Conservation (phyloP, 306 rosid species). For the Inga oerstediana region DNA sequence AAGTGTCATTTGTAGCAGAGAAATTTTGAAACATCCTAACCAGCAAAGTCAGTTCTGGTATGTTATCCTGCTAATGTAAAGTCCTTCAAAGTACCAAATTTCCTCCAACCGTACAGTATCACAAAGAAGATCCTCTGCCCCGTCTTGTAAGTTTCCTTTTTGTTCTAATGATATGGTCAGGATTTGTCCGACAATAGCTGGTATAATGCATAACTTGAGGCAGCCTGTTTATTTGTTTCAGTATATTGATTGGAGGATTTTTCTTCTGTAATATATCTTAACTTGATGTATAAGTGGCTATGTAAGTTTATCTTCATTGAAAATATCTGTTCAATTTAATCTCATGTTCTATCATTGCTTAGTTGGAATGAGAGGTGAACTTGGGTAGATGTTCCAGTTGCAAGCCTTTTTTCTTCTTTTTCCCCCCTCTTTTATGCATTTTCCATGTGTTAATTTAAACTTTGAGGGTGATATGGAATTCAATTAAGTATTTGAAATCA, state of each 20-base stretch:
- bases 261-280: slow-evolving; percentile 12
- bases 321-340: not conserved
- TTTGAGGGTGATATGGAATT: not conserved
- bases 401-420: not conserved
- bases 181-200: slow-evolving; percentile 11
- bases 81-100: slow-evolving; percentile 21
- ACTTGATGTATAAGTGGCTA: not conserved
- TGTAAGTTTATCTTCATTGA: slow-evolving; percentile 11
- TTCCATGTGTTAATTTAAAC: not conserved
- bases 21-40: slow-evolving; percentile 16
- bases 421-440: not conserved
- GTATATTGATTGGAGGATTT: slow-evolving; percentile 7
- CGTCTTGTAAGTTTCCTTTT: not conserved
- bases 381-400: not conserved
- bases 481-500: not conserved
- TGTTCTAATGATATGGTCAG: slow-evolving; percentile 20
- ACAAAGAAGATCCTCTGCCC: not conserved
- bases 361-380: not conserved
- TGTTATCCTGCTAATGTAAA: slow-evolving; percentile 24
- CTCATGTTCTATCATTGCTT: not conserved
- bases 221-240: not conserved
- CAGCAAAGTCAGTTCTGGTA: not conserved
- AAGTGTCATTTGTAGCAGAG: slow-evolving; percentile 23
- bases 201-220: not conserved
- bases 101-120: slow-evolving; percentile 10